Evolutionary conservation across 345 rosid genomes (phyloP).

Genomic region (Turritis glabra): DNA sequence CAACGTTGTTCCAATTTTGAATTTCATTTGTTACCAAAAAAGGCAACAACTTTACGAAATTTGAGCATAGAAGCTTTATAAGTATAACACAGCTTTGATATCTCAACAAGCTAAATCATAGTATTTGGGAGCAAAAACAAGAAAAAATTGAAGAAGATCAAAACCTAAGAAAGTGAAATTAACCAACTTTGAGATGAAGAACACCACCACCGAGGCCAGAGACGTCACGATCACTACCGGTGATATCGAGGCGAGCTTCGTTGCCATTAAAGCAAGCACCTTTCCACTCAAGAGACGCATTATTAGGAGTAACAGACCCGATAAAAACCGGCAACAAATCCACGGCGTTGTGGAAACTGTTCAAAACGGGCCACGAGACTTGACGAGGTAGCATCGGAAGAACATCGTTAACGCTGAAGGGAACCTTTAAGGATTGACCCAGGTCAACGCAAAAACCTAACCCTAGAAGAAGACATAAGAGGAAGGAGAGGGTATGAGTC

Average conservation of each 20-base stretch:
- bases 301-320: conserved; percentile 68
- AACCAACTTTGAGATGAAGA: conserved; percentile 68
- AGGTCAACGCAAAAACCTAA: conserved; percentile 41
- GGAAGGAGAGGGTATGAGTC: conserved; percentile 19
- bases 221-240: conserved; percentile 53
- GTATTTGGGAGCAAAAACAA: background rate
- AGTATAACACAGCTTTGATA: background rate
- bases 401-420: conserved; percentile 73
- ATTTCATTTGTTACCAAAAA: background rate
- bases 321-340: conserved; percentile 85
- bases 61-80: background rate
- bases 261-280: conserved; percentile 90
- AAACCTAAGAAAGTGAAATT: background rate
- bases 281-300: conserved; percentile 73
- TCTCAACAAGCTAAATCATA: background rate
- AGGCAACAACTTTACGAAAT: background rate
- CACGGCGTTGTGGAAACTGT: conserved; percentile 79
- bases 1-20: background rate
- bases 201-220: conserved; percentile 83
- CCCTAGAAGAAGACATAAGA: conserved; percentile 44
- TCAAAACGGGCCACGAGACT: conserved; percentile 91
- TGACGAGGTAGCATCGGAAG: conserved; percentile 86
- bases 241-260: conserved; percentile 74
- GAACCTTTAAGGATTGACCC: conserved; percentile 57
- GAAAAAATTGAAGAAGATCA: background rate